A percentile compares a stretch with the other conserved stretches of the same genome.
Evolutionary conservation across 2,329 filamentous ascomycete genomes (phyloP).

Genomic region (Fusarium sp.): DNA sequence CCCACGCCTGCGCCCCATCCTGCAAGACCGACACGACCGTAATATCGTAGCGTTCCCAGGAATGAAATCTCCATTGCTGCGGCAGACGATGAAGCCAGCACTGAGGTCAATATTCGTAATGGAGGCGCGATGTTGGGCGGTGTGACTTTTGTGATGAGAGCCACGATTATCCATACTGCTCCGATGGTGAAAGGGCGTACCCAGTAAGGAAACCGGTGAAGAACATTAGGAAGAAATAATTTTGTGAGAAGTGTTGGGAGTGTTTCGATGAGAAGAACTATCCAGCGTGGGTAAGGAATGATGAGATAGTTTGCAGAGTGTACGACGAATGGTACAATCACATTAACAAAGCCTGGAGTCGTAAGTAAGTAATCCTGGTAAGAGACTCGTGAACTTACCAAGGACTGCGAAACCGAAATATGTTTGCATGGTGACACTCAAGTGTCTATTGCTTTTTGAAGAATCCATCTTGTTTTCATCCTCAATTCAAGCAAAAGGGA

Average conservation of each 20-base stretch:
- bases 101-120: slow-evolving; percentile 46
- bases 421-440: slow-evolving; percentile 30
- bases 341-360: slow-evolving; percentile 48
- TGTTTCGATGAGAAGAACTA: slow-evolving; percentile 50
- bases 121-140: slow-evolving; percentile 52
- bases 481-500: background rate
- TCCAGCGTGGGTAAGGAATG: slow-evolving; percentile 49
- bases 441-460: slow-evolving; percentile 7
- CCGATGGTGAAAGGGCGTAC: slow-evolving; percentile 45
- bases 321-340: slow-evolving; percentile 47
- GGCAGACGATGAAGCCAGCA: slow-evolving; percentile 47
- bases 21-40: slow-evolving; percentile 48
- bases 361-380: slow-evolving; percentile 2
- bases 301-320: slow-evolving; percentile 52
- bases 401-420: slow-evolving; percentile 46
- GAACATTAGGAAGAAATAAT: slow-evolving; percentile 44
- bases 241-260: slow-evolving; percentile 49
- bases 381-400: slow-evolving; percentile 26
- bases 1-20: slow-evolving; percentile 54
- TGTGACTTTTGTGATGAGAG: slow-evolving; percentile 44
- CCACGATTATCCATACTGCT: slow-evolving; percentile 47
- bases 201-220: slow-evolving; percentile 47
- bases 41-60: slow-evolving; percentile 47
- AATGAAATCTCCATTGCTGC: slow-evolving; percentile 51
- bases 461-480: slow-evolving; percentile 6